Evolutionary conservation across 495 filamentous ascomycete species (phyloP), one percentile per base, ranked within the genome.

Genomic region (Neurospora terricola): DNA sequence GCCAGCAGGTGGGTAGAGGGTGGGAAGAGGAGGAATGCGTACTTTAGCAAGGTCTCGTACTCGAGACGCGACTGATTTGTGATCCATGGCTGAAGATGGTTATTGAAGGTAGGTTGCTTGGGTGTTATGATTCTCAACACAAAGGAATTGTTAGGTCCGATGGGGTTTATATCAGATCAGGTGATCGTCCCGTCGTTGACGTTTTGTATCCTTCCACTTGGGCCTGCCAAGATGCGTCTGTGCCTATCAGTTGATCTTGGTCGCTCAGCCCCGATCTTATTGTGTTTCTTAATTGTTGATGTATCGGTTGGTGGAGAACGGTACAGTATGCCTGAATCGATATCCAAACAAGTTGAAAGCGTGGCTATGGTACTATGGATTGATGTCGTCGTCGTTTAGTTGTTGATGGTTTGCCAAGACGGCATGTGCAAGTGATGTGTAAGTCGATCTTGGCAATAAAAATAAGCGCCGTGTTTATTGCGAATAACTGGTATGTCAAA

Each of bases 41-140:
- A 77, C 75, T 30, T 75, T 75, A 40, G 75, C 69, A 27, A 77
- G 75, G 2, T 77, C 75, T 30, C 73, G 72, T 30, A 77, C 45
- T 9, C 75, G 73, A 39, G 75, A 73, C 18, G 36, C 69, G 8
- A 73, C 71, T 34, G 75, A 74, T 38, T 68, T 74, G 68, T 43
- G 37, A 69, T 76, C 75, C 75, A 76, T 76, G 27, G 11, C n/a
- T 42, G 34, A 69, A 23, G 37, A 36, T n/a, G 5, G 6, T 11
- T 30, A 2, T 30, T 18, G 27, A 34, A 7, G 12, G 5, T 34
- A 62, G 6, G 54, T 62, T 16, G 6, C 0, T 1, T 30, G 7
- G 12, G 12, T 2, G 23, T 62, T 30, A 0, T 62, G 23, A 2
- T 62, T 7, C 54, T 1, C 54, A 16, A 16, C 54, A 62, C 54